These are phyloP conservation scores for Cynanchum wilfordii DNA, from an alignment of 257 asterid species.

Conservation along the genomic window DNA sequence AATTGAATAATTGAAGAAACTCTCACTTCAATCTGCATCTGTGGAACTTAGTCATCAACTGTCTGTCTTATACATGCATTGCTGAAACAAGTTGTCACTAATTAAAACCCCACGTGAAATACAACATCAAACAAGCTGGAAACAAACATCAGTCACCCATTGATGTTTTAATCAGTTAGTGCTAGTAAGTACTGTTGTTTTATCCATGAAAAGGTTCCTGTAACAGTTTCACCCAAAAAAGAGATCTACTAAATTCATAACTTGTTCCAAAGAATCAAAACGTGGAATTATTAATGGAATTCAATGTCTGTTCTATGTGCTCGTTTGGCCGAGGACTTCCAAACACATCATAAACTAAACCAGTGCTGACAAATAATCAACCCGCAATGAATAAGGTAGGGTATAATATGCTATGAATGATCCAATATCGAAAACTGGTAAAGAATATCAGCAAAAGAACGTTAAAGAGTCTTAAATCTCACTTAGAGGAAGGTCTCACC, in stretches of 20 bases:
- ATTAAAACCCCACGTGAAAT: neutral
- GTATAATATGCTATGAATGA: neutral
- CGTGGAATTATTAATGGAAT: neutral
- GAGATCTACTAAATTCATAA: neutral
- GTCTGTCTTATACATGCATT: neutral
- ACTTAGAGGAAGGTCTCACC: too few species aligned
- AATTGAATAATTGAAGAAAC: slow-evolving; percentile 9
- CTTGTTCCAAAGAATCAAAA: neutral
- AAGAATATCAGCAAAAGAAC: too few species aligned
- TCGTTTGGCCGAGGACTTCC: neutral
- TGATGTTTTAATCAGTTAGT: too few species aligned
- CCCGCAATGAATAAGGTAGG: neutral
- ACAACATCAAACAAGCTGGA: neutral
- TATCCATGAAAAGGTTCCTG: too few species aligned
- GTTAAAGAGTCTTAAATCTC: too few species aligned
- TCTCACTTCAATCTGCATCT: slow-evolving; percentile 9
- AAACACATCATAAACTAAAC: slow-evolving; percentile 3
- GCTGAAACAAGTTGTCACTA: neutral
- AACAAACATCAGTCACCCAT: neutral
- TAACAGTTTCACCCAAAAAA: too few species aligned
- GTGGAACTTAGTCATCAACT: slow-evolving; percentile 2
- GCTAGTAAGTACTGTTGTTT: too few species aligned
- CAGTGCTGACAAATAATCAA: neutral
- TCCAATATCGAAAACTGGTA: too few species aligned
- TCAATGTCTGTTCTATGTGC: neutral